Evolutionary conservation across 2,329 filamentous ascomycete species (phyloP).

Genomic region (Fusarium redolens): DNA sequence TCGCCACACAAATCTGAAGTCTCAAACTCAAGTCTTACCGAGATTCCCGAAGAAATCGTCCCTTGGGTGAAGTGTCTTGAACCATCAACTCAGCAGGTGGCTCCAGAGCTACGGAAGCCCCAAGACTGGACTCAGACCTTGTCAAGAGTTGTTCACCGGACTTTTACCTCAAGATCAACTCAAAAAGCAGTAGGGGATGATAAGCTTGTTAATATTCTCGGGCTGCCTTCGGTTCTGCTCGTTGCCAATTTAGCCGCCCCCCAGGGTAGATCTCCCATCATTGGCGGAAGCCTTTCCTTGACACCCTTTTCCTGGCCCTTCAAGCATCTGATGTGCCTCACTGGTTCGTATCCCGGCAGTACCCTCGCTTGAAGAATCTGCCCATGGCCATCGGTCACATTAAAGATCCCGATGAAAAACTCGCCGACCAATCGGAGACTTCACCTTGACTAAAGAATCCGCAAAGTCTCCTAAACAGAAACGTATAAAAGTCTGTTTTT

Average conservation of each 20-base stretch:
- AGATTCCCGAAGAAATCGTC: too few relatives aligned
- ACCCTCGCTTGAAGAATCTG: too few relatives aligned
- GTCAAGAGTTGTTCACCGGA: rapidly evolving
- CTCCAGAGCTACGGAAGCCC: rapidly evolving
- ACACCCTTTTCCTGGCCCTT: neutral
- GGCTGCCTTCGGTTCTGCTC: neutral
- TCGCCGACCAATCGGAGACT: slow-evolving; percentile 4
- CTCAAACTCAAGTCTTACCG: neutral
- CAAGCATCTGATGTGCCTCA: rapidly evolving
- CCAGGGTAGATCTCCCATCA: neutral
- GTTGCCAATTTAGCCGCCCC: neutral
- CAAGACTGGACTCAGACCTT: rapidly evolving
- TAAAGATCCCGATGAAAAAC: neutral
- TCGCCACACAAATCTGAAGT: rapidly evolving
- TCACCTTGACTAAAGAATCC: neutral
- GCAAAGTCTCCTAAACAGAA: neutral
- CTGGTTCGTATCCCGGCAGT: rapidly evolving
- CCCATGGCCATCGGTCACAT: neutral
- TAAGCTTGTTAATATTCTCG: neutral
- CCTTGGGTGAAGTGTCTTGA: rapidly evolving
- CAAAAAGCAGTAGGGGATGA: rapidly evolving
- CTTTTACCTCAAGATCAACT: rapidly evolving
- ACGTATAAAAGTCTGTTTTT: neutral
- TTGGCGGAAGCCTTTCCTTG: neutral
- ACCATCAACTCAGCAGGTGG: rapidly evolving